Evolutionary conservation across 2,329 filamentous ascomycete genomes (phyloP).

Genomic region (Aspergillus aculeatinus): DNA sequence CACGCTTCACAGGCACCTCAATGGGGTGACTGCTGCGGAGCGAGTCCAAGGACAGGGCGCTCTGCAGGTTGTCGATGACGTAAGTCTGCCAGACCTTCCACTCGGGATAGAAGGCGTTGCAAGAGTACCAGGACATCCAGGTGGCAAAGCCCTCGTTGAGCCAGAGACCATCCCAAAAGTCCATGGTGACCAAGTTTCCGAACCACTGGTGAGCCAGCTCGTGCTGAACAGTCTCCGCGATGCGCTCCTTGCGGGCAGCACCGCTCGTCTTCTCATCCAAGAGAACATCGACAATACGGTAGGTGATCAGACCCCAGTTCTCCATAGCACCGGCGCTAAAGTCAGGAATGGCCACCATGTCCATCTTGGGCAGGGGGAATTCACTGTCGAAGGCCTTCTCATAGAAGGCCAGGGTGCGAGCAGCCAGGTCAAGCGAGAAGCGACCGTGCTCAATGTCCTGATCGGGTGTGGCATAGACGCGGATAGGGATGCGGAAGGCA

Average conservation of each 20-base stretch:
- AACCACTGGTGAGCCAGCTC: slow-evolving; percentile 98
- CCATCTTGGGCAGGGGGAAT: slow-evolving; percentile 90
- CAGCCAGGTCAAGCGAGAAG: slow-evolving; percentile 87
- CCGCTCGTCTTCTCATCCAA: slow-evolving; percentile 90
- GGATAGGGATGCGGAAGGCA: slow-evolving; percentile 83
- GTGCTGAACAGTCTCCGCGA: slow-evolving; percentile 94
- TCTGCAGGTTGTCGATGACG: slow-evolving; percentile 87
- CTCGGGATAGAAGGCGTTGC: slow-evolving; percentile 92
- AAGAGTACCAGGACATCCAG: slow-evolving; percentile 92
- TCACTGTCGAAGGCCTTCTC: slow-evolving; percentile 88
- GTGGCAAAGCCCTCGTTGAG: slow-evolving; percentile 92
- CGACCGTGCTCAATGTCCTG: slow-evolving; percentile 86
- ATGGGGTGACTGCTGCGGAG: slow-evolving; percentile 94
- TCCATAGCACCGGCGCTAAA: slow-evolving; percentile 97
- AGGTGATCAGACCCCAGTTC: slow-evolving; percentile 96
- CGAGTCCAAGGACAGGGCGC: slow-evolving; percentile 83
- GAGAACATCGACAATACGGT: slow-evolving; percentile 86
- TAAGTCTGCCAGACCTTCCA: slow-evolving; percentile 98
- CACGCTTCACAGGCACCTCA: slow-evolving; percentile 91
- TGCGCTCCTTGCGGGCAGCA: slow-evolving; percentile 84
- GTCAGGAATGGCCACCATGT: slow-evolving; percentile 93
- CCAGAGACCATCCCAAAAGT: slow-evolving; percentile 98
- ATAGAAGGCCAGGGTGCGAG: slow-evolving; percentile 88
- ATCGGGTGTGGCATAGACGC: slow-evolving; percentile 90
- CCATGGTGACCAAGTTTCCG: slow-evolving; percentile 95